Evolutionary conservation across 1,284 basidiomycete genomes (phyloP), one percentile per base, ranked within the genome.

Genomic region (Cryptococcus maquisensis): DNA sequence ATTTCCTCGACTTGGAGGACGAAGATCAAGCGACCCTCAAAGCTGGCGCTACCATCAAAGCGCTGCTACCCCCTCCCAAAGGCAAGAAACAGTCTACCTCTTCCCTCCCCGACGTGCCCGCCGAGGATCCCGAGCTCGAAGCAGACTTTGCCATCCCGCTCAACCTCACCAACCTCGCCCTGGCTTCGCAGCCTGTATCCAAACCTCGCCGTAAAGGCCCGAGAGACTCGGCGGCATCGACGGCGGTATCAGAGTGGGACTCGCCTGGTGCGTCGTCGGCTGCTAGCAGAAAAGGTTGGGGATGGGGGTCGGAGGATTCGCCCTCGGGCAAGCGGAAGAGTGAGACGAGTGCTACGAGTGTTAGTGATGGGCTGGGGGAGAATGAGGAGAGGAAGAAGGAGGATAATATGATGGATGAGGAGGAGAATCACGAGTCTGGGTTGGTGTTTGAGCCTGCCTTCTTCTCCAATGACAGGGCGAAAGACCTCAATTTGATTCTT

Each of bases 11-110:
- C 39, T 53, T 69, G 9, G 67, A 72, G n/a, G 62, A 67, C n/a
- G 69, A 68, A 16, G 59, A 70, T 41, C 65, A 74, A 46, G 67
- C 64, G 15, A 74, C 73, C 1, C 50, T 76, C 38, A 73, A 71
- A 58, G 73, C 72, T 9, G 66, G 69, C 9, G 67, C 66, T 0
- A 71, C 69, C 7, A 56, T 72, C 51, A 72, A 70, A 62, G 73
- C 70, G 13, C 60, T 69, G 54, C 54, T 74, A 13, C 72, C 71
- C 1, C 69, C 67, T 12, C 66, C 65, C 1, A 55, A 60, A 16
- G n/a, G 46, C 23, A 55, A 51, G 38, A 7, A 49, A 10, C 55
- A 39, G 43, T 24, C 42, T 9, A 5, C 7, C 2, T 37, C 48
- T 18, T 36, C 32, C n/a, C 4, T 10, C 20, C 18, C 10, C 8